Evolutionary conservation across 2,329 filamentous ascomycete genomes (phyloP).

Genomic region (Calonectria pteridis): DNA sequence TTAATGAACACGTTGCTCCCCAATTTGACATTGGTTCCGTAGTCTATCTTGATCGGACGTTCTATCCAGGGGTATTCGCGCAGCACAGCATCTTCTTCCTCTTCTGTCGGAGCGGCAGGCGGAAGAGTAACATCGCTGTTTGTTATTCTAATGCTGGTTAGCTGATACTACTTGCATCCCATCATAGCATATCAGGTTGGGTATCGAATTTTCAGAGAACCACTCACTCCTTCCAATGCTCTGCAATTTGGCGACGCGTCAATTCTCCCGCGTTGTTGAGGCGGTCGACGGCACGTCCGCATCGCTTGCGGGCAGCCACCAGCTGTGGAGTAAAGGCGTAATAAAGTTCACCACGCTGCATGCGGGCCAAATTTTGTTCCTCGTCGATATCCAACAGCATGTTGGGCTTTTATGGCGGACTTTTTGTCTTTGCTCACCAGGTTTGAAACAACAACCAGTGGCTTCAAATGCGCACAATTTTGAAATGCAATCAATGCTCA

Average conservation of each 20-base stretch:
- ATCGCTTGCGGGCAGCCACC: conserved; percentile 71
- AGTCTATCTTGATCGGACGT: conserved; percentile 78
- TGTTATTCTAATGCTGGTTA: conserved; percentile 63
- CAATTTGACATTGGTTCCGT: conserved; percentile 77
- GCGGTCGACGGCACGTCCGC: conserved; percentile 68
- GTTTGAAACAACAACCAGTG: not conserved
- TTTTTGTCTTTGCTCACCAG: not conserved
- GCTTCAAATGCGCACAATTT: too few relatives aligned
- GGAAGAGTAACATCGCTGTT: conserved; percentile 74
- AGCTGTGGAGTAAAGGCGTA: conserved; percentile 79
- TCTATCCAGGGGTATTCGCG: conserved; percentile 77
- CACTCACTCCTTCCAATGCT: conserved; percentile 79
- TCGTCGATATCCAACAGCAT: conserved; percentile 48
- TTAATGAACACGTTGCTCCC: conserved; percentile 81
- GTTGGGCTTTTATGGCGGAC: not conserved
- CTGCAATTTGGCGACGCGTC: conserved; percentile 70
- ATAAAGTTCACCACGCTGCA: conserved; percentile 79
- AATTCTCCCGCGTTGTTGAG: conserved; percentile 75
- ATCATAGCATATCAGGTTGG: not conserved
- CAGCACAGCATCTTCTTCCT: conserved; percentile 76
- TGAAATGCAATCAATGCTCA: not conserved
- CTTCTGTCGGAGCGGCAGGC: conserved; percentile 64
- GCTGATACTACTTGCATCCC: not conserved
- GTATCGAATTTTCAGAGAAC: fast-evolving
- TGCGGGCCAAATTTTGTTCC: conserved; percentile 64